phyloP scores from a whole-genome alignment of 139 green algal genomes.

The Chlamydomonas schloesseri region DNA sequence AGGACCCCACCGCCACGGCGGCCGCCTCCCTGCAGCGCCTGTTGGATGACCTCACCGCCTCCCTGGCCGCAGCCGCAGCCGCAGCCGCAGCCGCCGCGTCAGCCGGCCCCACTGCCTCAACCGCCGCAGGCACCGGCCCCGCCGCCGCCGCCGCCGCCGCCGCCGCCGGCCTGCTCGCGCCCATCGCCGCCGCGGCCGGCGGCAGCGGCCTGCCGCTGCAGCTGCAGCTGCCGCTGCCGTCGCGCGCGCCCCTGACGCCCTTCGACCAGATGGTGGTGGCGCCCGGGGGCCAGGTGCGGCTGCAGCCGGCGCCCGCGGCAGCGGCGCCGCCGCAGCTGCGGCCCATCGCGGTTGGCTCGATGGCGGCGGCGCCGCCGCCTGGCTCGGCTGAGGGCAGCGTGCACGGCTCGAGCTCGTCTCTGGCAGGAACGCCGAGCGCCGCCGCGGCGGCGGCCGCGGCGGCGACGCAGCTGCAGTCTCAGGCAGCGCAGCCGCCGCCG shows the following conservation, averaged over 20 bases:
- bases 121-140: no score
- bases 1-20: not conserved
- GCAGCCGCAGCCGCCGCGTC: not conserved
- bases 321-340: no score
- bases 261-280: constrained; percentile 28
- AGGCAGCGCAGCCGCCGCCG: no score
- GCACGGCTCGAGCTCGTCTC: not conserved
- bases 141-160: not conserved
- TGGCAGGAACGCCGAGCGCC: not conserved
- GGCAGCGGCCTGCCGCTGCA: not conserved
- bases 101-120: no score
- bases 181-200: constrained; percentile 19
- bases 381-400: no score
- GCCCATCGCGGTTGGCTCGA: no score
- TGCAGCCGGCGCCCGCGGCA: not conserved
- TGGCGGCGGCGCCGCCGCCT: not conserved
- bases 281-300: constrained; percentile 6
- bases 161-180: not conserved
- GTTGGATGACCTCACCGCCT: not conserved
- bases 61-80: not conserved
- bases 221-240: not conserved
- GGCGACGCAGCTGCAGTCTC: not conserved
- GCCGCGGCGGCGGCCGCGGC: not conserved
- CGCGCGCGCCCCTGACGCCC: not conserved
- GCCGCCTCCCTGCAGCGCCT: not conserved